Evolutionary conservation across 1,284 basidiomycete species (phyloP), one percentile per base, ranked within the genome.

Genomic region (Fomitopsis betulina): DNA sequence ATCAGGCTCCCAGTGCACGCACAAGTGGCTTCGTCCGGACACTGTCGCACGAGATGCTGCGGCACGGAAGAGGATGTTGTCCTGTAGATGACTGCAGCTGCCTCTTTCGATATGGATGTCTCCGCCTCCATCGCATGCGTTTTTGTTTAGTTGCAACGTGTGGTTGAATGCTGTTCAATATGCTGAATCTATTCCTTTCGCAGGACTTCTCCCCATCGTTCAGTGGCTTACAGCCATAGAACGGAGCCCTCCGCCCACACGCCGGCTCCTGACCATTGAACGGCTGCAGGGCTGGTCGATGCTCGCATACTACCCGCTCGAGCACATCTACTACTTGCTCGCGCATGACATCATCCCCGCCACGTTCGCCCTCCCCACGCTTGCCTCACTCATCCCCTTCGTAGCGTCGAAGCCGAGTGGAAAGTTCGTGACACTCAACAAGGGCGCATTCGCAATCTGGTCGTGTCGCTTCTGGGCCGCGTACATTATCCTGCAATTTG

Each of bases 211-310:
- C 13, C 87, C 89, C 17, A 91, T 90, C 54, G 71, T 91, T 55
- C 86, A 89, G 68, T 93, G 90, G 90, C 77, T 92, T 53, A 83
- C 86, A 25, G 79, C 84, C 1, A 70, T 92, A 60, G 90, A 92
- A 69, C 83, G 84, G 35, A 81, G 72, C 53, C 84, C 84, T 2
- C 84, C 85, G 15, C 84, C 86, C 1, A 91, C 90, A 3, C 79
- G 85, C 9, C 78, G 77, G 43, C 77, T 91, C 23, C 82, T 85
- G 55, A 89, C 82, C 9, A 89, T 94, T 52, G 89, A 94, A 67
- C 85, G 89, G 27, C 74, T 92, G 9, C 91, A 94, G 69, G 90
- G 86, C 19, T 91, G 89, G 86, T 84, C 87, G 0, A 93, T 94
- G 91, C 75, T 94, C 19, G 80, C 77, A 1, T 94, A 89, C 75